Percentiles rank a stretch among this genome's conserved stretches.
phyloP scores from a whole-genome alignment of 2,329 filamentous ascomycete species.

The Fusarium praegraminearum region DNA sequence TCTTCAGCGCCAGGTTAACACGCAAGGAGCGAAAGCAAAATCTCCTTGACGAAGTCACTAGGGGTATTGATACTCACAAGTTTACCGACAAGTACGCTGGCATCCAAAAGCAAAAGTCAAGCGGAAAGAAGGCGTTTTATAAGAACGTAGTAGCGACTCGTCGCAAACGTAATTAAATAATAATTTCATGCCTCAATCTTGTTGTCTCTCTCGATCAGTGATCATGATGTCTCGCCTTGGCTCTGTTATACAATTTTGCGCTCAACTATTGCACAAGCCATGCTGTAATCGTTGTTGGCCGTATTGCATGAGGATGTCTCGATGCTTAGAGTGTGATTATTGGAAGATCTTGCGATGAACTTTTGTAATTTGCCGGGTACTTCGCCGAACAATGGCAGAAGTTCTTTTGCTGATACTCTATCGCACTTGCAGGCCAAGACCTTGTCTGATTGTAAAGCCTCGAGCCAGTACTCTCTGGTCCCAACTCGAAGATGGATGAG shows the following conservation, averaged over 20 bases:
- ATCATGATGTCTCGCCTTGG: not conserved
- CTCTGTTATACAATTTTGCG: no score
- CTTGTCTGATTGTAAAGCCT: not conserved
- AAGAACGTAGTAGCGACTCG: conserved; percentile 74
- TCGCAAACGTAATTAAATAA: conserved; percentile 47
- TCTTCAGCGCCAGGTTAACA: conserved; percentile 81
- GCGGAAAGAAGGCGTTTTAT: conserved; percentile 91
- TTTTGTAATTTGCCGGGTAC: not conserved
- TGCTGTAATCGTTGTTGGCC: not conserved
- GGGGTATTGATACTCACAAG: conserved; percentile 64
- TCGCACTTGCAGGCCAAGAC: not conserved
- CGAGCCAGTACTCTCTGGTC: not conserved
- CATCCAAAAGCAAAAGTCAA: conserved; percentile 84
- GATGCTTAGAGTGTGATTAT: not conserved
- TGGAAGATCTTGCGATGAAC: not conserved
- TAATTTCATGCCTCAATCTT: conserved; percentile 1
- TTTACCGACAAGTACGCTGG: conserved; percentile 91
- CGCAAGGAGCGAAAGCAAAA: conserved; percentile 91
- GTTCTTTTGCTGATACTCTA: not conserved
- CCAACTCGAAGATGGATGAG: not conserved
- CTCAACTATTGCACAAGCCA: not conserved
- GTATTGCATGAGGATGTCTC: not conserved
- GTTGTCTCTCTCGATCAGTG: not conserved
- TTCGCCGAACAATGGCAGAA: not conserved
- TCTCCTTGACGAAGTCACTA: conserved; percentile 84